Percentiles rank a stretch among this genome's conserved stretches.
These are phyloP conservation scores for Sporothrix pseudoabietina DNA, from an alignment of 2,329 filamentous ascomycete genomes.

Conservation along the genomic window DNA sequence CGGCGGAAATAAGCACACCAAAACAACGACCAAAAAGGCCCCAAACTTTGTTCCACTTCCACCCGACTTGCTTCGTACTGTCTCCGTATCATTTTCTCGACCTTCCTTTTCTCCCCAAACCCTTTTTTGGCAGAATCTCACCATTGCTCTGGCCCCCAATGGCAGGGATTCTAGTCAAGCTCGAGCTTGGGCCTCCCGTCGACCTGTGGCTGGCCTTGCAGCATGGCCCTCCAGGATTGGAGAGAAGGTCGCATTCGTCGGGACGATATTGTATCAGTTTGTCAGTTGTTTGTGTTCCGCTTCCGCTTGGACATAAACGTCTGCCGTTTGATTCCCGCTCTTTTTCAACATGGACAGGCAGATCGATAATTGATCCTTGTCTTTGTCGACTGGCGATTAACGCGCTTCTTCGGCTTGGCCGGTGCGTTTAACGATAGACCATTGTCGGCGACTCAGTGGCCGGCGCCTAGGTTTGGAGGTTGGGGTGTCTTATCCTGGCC, in stretches of 20 bases:
- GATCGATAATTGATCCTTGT: not conserved
- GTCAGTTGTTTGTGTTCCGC: not conserved
- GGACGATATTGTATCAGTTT: not conserved
- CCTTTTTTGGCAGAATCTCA: constrained; percentile 6
- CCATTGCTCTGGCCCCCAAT: not conserved
- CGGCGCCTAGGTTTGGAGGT: not conserved
- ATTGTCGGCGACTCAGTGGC: not conserved
- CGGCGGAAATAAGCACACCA: constrained; percentile 14
- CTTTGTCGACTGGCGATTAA: not conserved
- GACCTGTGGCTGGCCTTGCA: not conserved
- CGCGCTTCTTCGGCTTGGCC: constrained; percentile 6
- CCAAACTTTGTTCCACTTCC: not conserved
- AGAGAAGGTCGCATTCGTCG: not conserved
- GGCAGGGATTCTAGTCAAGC: not conserved
- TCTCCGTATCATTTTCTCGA: not conserved
- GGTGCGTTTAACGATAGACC: not conserved
- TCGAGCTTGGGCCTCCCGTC: constrained; percentile 10
- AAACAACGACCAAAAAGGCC: not conserved
- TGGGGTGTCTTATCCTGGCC: not conserved
- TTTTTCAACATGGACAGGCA: not conserved
- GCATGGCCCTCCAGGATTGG: not conserved
- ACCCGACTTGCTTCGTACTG: not conserved
- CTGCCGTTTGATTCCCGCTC: not conserved
- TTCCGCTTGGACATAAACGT: not conserved
- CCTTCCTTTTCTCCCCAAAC: not conserved